Evolutionary conservation across 169 alveolate species (phyloP), one percentile per base, ranked within the genome.

Genomic region (Babesia bovis): DNA sequence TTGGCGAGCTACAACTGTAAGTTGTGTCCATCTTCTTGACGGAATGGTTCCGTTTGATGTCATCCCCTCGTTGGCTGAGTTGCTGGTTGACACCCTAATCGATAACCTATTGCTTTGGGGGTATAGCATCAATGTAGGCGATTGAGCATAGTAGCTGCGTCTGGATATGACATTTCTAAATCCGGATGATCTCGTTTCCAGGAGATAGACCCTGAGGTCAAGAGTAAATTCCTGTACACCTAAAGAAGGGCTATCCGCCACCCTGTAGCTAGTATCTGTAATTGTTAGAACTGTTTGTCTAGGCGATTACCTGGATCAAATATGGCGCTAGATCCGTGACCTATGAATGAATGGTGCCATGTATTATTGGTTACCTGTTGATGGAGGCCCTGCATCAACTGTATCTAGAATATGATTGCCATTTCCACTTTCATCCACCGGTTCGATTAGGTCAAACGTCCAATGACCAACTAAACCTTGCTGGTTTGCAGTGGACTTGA

Each of bases 301-400:
- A 30, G 9, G 19, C 0, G 13, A 42, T 36, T 53, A 75, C 85
- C 86, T 21, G 35, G 41, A 28, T 30, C 70, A 36, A 78, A 66
- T 12, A 41, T 12, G 6, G 66, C 66, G 35, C 88, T 81, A 53
- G 70, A 36, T 5, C 88, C 88, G 25, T 81, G 88, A 12, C 88
- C 86, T 77, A 9, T 38, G 45, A 13, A 38, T 38, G 7, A 38
- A 9, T 9, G 45, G 45, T 38, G 45, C 13, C 13, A 38, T 9
- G 45, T 38, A n/a, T 38, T 7, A 7, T 38, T 13, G 13, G 13
- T 33, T 33, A 75, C 85, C 86, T 17, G 44, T 78, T 3, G 88
- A 69, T 13, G 88, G 88, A n/a, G 88, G 88, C 33, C 88, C 88
- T 26, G 69, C 68, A 10, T 50, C 32, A 30, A 69, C 77, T 9